Percentiles rank a stretch among this genome's conserved stretches.
Evolutionary conservation across 345 rosid species (phyloP).

Genomic region (Syzygium jambos): DNA sequence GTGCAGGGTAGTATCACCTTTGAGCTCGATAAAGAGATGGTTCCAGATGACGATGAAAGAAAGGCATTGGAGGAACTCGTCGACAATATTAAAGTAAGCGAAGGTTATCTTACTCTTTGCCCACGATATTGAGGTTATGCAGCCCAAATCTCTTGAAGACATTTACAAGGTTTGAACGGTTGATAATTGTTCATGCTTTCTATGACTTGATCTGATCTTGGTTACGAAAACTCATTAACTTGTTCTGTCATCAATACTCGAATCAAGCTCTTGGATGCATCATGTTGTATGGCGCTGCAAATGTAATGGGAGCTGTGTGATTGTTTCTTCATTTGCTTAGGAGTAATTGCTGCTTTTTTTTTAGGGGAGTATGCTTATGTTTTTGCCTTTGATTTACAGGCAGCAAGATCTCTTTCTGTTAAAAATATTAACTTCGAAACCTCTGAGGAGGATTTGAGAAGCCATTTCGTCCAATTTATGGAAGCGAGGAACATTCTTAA

Average conservation of each 20-base stretch:
- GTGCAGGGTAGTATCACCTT: slow-evolving; percentile 52
- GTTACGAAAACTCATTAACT: not conserved
- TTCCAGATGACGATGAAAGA: slow-evolving; percentile 52
- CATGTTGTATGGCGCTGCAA: not conserved
- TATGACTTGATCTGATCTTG: not conserved
- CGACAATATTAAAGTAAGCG: slow-evolving; percentile 68
- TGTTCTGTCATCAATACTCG: not conserved
- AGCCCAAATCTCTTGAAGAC: slow-evolving; percentile 92
- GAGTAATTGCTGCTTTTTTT: no score
- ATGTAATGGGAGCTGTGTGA: not conserved
- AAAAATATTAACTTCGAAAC: no score
- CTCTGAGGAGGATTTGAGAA: no score
- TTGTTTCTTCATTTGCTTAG: not conserved
- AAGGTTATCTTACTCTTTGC: slow-evolving; percentile 91
- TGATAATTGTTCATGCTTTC: not conserved
- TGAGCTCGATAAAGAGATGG: slow-evolving; percentile 67
- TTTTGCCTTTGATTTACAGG: no score
- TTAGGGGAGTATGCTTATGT: no score
- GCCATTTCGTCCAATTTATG: no score
- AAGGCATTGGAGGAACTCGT: slow-evolving; percentile 67
- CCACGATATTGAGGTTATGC: slow-evolving; percentile 99
- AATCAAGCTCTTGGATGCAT: not conserved
- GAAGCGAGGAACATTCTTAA: no score
- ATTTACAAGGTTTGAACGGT: slow-evolving; percentile 69
- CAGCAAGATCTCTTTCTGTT: no score